Base-by-base conservation (phyloP, 345 rosid genomes). In the Citrus glauca region DNA sequence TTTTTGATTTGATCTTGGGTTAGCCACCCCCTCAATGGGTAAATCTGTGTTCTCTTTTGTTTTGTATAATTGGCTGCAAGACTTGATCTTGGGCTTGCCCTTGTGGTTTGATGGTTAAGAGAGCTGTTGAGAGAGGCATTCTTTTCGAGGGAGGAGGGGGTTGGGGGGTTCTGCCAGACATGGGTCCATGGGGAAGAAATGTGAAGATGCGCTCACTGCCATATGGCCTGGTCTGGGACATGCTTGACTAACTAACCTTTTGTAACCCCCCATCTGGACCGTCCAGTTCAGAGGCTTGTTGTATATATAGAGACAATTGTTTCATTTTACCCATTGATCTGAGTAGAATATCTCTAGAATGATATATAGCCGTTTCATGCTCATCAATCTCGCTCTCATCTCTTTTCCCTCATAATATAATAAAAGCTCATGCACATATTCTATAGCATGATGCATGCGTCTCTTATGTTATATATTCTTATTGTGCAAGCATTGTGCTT, bases 261-360 rank as follows among this genome's bases (percentile, higher is more conserved):
- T 79, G 85, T 83, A 42, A 72, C 60, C 74, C 77, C 77, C 74
- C 40, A 50, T 82, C 87, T 74, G 86, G 82, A 69, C 85, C 55
- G n/a, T 71, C 84, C 78, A 71, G 88, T 86, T 79, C 80, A 71
- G 91, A 76, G 89, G 81, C 82, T 73, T 81, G 77, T 84, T 90
- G 92, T 91, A 87, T 75, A 91, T 87, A 89, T 80, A 80, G 88
- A 81, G 87, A 85, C 69, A 76, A 83, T 85, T 87, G 82, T 86
- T 87, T 74, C 69, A 72, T 67, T 82, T 89, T 71, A 76, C 76
- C 82, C 38, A 87, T 87, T 86, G 79, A 81, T 86, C 80, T 16
- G 78, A 85, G 85, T 79, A 80, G 84, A 84, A 79, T 82, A 79
- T 82, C 75, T 74, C 81, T 60, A 73, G 82, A 83, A 85, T 78